Evolutionary conservation across 2,329 filamentous ascomycete genomes (phyloP).

Genomic region (Sclerotinia trifoliorum): DNA sequence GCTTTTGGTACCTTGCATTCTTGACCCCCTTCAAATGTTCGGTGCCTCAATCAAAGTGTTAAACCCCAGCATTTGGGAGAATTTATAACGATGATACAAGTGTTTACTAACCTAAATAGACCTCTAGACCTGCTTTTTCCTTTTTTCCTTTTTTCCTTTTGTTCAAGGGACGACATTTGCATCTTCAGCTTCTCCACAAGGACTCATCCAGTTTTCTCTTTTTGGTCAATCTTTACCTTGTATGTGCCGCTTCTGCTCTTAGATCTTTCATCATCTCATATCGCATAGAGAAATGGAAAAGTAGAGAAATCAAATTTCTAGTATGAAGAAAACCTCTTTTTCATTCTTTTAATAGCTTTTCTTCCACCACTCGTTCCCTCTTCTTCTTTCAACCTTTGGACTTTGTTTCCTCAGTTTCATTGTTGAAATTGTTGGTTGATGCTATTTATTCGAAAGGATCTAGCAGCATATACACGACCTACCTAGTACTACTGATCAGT

Average conservation of each 20-base stretch:
- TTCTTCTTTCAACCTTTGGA: not conserved
- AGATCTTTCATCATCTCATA: not conserved
- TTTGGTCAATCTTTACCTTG: conserved; percentile 9
- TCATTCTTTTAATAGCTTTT: not conserved
- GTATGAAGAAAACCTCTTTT: not conserved
- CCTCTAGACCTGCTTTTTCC: not conserved
- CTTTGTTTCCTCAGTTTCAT: conserved; percentile 9
- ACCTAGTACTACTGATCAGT: not conserved
- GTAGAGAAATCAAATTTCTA: not conserved
- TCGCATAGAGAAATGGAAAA: not conserved
- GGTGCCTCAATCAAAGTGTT: conserved; percentile 2
- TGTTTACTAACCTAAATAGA: not conserved
- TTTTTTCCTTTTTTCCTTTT: too few relatives aligned
- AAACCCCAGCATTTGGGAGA: not conserved
- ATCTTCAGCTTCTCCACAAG: conserved; percentile 9
- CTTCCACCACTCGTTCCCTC: too few relatives aligned
- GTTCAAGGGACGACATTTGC: not conserved
- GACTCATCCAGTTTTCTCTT: not conserved
- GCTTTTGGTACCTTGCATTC: conserved; percentile 20
- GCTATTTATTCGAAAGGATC: not conserved
- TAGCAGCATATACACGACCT: not conserved
- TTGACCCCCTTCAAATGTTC: not conserved
- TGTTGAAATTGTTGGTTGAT: not conserved
- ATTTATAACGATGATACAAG: not conserved
- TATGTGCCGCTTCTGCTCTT: conserved; percentile 12